A percentile compares a stretch with the other conserved stretches of the same genome.
Conservation (phyloP, 495 filamentous ascomycete species). For the Letharia columbiana region DNA sequence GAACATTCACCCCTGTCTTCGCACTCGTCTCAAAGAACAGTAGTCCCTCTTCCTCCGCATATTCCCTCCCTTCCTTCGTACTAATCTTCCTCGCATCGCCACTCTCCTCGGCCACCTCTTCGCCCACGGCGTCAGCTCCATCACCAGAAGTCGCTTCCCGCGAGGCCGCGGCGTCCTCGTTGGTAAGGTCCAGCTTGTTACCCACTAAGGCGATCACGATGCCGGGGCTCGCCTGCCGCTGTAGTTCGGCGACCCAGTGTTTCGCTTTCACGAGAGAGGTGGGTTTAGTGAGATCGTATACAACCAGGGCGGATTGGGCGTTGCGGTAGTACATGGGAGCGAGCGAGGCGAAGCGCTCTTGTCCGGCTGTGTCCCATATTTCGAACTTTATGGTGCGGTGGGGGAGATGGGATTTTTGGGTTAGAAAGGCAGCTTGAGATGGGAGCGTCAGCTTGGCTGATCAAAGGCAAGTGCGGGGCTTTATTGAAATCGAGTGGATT, state of each 20-base stretch:
- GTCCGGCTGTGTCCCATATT: slow-evolving; percentile 98
- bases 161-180: slow-evolving; percentile 32
- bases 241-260: slow-evolving; percentile 97
- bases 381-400: slow-evolving; percentile 98
- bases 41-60: slow-evolving; percentile 88
- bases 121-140: slow-evolving; percentile 34
- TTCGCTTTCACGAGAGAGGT: slow-evolving; percentile 92
- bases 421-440: slow-evolving; percentile 79
- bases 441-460: background rate
- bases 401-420: slow-evolving; percentile 95
- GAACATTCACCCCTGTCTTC: slow-evolving; percentile 88
- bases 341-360: slow-evolving; percentile 93
- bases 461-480: background rate
- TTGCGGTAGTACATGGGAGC: slow-evolving; percentile 99
- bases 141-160: slow-evolving; percentile 22
- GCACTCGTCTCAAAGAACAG: slow-evolving; percentile 97
- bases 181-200: slow-evolving; percentile 90
- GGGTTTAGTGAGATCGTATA: slow-evolving; percentile 97
- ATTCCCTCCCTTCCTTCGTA: slow-evolving; percentile 78
- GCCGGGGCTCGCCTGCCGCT: slow-evolving; percentile 92
- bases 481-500: slow-evolving; percentile 1
- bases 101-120: slow-evolving; percentile 48
- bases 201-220: slow-evolving; percentile 97
- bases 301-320: slow-evolving; percentile 94
- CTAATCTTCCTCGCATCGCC: slow-evolving; percentile 79